Percentiles rank a stretch among this genome's conserved stretches.
Conservation (phyloP, 495 filamentous ascomycete genomes). For the Elaphomyces granulatus region DNA sequence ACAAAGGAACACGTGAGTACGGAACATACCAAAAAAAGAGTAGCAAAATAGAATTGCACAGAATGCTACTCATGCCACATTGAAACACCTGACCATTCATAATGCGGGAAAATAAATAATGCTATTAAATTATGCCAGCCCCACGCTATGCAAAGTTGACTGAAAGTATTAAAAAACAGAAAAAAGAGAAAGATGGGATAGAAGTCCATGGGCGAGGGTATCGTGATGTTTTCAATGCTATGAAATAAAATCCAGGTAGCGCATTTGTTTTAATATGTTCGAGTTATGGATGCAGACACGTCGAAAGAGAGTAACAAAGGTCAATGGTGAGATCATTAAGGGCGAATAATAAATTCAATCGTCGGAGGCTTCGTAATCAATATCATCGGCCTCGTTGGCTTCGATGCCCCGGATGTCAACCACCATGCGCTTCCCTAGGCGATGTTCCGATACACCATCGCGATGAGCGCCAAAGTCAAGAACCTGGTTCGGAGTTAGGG, state of each 20-base stretch:
- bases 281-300: not conserved
- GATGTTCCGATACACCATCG: slow-evolving; percentile 58
- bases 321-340: not conserved
- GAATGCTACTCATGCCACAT: too few species aligned
- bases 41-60: too few species aligned
- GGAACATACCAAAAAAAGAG: too few species aligned
- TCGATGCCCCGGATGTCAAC: slow-evolving; percentile 47
- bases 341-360: slow-evolving; percentile 9
- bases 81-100: slow-evolving; percentile 23
- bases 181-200: slow-evolving; percentile 5
- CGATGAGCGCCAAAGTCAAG: slow-evolving; percentile 85
- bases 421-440: slow-evolving; percentile 67
- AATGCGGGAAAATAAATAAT: slow-evolving; percentile 25
- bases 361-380: slow-evolving; percentile 30
- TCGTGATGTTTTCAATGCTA: slow-evolving; percentile 11
- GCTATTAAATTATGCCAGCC: slow-evolving; percentile 27
- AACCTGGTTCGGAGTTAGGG: slow-evolving; percentile 36
- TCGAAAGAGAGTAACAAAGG: slow-evolving; percentile 5
- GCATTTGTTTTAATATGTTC: slow-evolving; percentile 3
- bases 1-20: too few species aligned
- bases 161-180: slow-evolving; percentile 14
- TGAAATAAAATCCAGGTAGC: not conserved
- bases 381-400: slow-evolving; percentile 25
- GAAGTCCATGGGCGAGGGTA: slow-evolving; percentile 12
- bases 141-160: slow-evolving; percentile 32